Percentiles rank a stretch among this genome's conserved stretches.
Conservation (phyloP, 495 filamentous ascomycete species). For the Elaphomyces granulatus region DNA sequence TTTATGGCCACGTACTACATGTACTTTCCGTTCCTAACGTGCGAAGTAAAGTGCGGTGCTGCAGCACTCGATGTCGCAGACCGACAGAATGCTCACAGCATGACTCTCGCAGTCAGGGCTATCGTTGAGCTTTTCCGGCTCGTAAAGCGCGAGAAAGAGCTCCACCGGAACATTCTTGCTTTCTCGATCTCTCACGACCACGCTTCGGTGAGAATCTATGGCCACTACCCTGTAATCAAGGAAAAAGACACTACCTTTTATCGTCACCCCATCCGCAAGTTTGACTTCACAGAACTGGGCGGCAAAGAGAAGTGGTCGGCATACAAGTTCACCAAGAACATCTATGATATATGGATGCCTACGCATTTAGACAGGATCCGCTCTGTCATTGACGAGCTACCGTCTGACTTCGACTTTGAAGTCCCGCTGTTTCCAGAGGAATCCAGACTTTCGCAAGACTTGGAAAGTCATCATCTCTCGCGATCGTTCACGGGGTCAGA, state of each 20-base stretch:
- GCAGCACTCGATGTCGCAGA: slow-evolving; percentile 20
- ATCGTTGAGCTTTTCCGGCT: slow-evolving; percentile 4
- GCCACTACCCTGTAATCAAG: slow-evolving; percentile 15
- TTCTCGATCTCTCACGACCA: slow-evolving; percentile 37
- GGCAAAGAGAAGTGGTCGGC: slow-evolving; percentile 18
- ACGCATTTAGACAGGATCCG: slow-evolving; percentile 18
- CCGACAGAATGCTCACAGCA: slow-evolving; percentile 24
- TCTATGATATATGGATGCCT: slow-evolving; percentile 30
- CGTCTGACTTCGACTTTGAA: neutral
- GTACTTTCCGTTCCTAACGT: slow-evolving; percentile 26
- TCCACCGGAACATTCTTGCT: slow-evolving; percentile 17
- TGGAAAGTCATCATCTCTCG: too few relatives aligned
- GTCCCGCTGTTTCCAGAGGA: too few relatives aligned
- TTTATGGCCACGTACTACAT: slow-evolving; percentile 11
- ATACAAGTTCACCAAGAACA: slow-evolving; percentile 23
- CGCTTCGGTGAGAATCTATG: slow-evolving; percentile 13
- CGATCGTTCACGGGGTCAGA: too few relatives aligned
- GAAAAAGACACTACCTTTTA: slow-evolving; percentile 9
- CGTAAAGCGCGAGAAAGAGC: slow-evolving; percentile 7
- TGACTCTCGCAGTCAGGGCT: slow-evolving; percentile 16
- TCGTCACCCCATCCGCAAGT: slow-evolving; percentile 5
- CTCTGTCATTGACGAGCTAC: slow-evolving; percentile 24
- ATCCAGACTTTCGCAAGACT: too few relatives aligned
- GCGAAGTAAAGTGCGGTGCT: slow-evolving; percentile 24
- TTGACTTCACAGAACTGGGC: slow-evolving; percentile 12